Evolutionary conservation across 768 basidiomycete species (phyloP), one percentile per base, ranked within the genome.

Genomic region (Solioccasus polychromus): DNA sequence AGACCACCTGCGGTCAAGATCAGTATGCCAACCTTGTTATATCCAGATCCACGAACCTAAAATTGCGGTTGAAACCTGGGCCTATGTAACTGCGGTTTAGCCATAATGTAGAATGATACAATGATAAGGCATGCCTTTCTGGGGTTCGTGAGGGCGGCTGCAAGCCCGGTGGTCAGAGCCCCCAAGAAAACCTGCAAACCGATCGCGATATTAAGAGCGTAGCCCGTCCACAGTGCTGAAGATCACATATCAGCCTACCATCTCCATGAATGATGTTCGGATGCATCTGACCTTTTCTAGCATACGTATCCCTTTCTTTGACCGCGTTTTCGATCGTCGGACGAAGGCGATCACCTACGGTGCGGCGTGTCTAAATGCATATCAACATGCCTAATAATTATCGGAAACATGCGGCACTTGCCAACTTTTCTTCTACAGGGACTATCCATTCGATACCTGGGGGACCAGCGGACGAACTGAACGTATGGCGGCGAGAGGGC

Each of bases 101-200:
- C n/a, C n/a, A n/a, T n/a, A n/a, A n/a, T n/a, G n/a, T n/a, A n/a
- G n/a, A n/a, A n/a, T n/a, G n/a, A n/a, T n/a, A n/a, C n/a, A n/a
- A n/a, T n/a, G n/a, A n/a, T n/a, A n/a, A n/a, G n/a, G 60, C 71
- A 41, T 41, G 72, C 79, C 68, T 73, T 68, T 6, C 48, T 66
- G 8, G 70, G 74, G 17, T 50, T 59, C 6, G 70, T 62, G 3
- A 73, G 67, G 5, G 67, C 68, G 5, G 80, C 80, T 1, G 83
- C 72, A 11, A 86, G 50, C 1, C 79, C 85, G 0, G 85, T 87
- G 6, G 82, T 86, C 22, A 88, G 64, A 3, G 85, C 75, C 6
- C 83, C 84, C 25, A 87, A 63, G 0, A 82, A 29, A 4, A 87
- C 78, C 57, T 87, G 85, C 28, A 83, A 42, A 10, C 72, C 74